phyloP scores from a whole-genome alignment of 2,329 filamentous ascomycete genomes.

The Aspergillus ochraceus region DNA sequence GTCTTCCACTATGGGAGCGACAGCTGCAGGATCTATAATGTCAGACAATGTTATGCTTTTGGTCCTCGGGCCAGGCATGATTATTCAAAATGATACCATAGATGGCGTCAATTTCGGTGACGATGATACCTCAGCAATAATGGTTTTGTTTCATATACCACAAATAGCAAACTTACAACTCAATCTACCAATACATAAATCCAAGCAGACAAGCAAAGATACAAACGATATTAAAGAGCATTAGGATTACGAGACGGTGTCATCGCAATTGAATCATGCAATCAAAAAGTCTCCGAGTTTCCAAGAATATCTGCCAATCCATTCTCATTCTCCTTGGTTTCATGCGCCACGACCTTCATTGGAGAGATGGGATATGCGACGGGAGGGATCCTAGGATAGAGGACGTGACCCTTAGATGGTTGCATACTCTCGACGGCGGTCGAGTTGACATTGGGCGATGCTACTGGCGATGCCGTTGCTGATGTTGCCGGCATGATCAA shows the following conservation, averaged over 20 bases:
- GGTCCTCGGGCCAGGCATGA: too few species aligned
- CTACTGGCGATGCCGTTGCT: neutral
- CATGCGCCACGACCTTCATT: neutral
- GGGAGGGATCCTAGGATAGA: neutral
- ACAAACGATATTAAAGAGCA: neutral
- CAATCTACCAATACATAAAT: neutral
- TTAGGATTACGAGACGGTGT: neutral
- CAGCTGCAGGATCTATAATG: too few species aligned
- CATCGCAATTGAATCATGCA: neutral
- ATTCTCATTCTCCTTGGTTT: neutral
- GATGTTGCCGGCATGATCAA: constrained; percentile 1
- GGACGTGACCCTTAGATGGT: neutral
- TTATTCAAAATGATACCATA: too few species aligned
- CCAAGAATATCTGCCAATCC: neutral
- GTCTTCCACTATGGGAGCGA: too few species aligned
- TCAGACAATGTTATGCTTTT: too few species aligned
- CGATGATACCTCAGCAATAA: neutral
- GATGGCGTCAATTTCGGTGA: neutral
- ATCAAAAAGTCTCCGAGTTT: neutral
- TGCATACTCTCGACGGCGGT: neutral
- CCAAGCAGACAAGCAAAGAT: neutral
- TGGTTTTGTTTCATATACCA: neutral
- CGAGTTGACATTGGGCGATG: neutral
- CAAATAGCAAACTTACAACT: neutral
- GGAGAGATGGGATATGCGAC: neutral